These are phyloP conservation scores for Candida qinlingensis DNA, from an alignment of 805 yeast species.

Conservation along the genomic window DNA sequence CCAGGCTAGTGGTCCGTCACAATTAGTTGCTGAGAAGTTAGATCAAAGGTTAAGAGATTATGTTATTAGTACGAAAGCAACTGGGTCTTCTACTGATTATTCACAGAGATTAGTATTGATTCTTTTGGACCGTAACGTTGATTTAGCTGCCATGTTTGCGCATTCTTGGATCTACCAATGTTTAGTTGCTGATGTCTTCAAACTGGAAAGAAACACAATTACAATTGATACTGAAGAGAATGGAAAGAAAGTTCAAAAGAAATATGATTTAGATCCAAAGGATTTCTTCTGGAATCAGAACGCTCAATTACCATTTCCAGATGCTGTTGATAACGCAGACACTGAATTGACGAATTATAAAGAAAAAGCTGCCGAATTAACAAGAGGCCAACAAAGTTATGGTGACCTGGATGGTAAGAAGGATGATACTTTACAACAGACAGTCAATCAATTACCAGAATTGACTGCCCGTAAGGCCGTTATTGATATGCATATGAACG, in stretches of 20 bases:
- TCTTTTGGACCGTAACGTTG: conserved; percentile 82
- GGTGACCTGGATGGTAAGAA: conserved; percentile 63
- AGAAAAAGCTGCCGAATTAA: conserved; percentile 80
- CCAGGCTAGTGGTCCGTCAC: conserved; percentile 92
- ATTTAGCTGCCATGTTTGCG: conserved; percentile 87
- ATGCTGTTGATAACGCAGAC: conserved; percentile 97
- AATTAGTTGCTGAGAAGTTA: conserved; percentile 80
- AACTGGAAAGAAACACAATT: conserved; percentile 76
- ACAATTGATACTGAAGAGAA: conserved; percentile 43
- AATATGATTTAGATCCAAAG: conserved; percentile 84
- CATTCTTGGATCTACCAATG: conserved; percentile 99
- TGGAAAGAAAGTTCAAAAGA: conserved; percentile 39
- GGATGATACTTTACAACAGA: conserved; percentile 64
- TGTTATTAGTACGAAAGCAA: conserved; percentile 54
- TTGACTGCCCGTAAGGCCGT: conserved; percentile 81
- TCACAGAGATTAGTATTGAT: conserved; percentile 71
- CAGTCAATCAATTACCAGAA: conserved; percentile 89
- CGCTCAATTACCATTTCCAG: conserved; percentile 90
- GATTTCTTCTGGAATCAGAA: conserved; percentile 91
- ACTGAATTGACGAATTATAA: conserved; percentile 75
- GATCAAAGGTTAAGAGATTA: conserved; percentile 83
- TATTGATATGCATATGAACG: conserved; percentile 96
- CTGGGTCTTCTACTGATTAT: conserved; percentile 19
- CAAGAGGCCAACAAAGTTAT: conserved; percentile 66
- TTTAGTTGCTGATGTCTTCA: conserved; percentile 88